Percentiles rank a stretch among this genome's conserved stretches.
Evolutionary conservation across 257 asterid species (phyloP).

Genomic region (Ophiorrhiza pumila): DNA sequence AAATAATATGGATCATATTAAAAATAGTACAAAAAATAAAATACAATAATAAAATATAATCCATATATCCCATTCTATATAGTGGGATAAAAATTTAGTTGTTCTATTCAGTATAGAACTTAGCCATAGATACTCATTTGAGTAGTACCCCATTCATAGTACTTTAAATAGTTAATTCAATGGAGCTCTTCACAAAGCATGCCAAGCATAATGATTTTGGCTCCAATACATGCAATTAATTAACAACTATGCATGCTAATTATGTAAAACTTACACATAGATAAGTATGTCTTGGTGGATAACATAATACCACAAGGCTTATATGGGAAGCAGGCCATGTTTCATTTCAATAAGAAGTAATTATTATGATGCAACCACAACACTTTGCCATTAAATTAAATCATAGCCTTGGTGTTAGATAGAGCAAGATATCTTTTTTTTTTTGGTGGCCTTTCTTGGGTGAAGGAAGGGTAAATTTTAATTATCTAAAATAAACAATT

Average conservation of each 20-base stretch:
- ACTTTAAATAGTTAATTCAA: not conserved
- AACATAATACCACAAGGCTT: constrained; percentile 6
- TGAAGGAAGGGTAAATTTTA: not conserved
- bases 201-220: constrained; percentile 21
- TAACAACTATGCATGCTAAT: constrained; percentile 11
- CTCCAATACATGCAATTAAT: constrained; percentile 4
- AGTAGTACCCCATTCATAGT: not conserved
- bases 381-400: not conserved
- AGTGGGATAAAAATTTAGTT: no score
- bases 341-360: not conserved
- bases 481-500: not conserved
- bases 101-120: no score
- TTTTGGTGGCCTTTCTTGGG: not conserved
- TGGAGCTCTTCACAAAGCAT: constrained; percentile 17
- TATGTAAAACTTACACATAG: not conserved
- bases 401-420: not conserved
- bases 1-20: no score
- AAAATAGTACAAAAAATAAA: no score
- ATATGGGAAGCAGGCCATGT: constrained; percentile 5
- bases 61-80: no score
- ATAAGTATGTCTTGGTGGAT: constrained; percentile 9
- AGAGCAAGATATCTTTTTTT: not conserved
- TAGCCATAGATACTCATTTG: not conserved
- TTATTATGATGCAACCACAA: constrained; percentile 1
- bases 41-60: no score